Evolutionary conservation across 352 stramenopile genomes (phyloP).

Genomic region (Globisporangium polare): DNA sequence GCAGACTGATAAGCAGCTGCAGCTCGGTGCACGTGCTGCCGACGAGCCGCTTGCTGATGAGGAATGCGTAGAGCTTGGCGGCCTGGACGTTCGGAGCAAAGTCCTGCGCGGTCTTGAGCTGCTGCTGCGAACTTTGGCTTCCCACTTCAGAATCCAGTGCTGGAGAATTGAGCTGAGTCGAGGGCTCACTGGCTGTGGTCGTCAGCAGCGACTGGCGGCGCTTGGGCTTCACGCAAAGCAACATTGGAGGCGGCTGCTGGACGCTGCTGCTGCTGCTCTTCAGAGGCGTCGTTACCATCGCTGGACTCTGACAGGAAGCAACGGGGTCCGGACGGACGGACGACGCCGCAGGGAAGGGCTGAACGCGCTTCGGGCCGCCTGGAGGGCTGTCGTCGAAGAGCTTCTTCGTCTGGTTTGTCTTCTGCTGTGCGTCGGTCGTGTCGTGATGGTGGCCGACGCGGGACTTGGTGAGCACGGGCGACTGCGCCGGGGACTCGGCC

Average conservation of each 20-base stretch:
- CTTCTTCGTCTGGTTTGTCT: background rate
- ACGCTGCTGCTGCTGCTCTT: constrained; percentile 1
- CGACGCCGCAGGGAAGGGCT: constrained; percentile 1
- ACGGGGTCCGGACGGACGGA: background rate
- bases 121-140: background rate
- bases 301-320: constrained; percentile 11
- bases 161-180: constrained; percentile 11
- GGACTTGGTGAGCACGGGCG: background rate
- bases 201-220: constrained; percentile 10
- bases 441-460: background rate
- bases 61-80: constrained; percentile 46
- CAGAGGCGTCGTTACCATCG: constrained; percentile 8
- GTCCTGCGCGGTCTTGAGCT: background rate
- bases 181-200: background rate
- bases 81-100: constrained; percentile 33
- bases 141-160: background rate
- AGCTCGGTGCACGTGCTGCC: constrained; percentile 42
- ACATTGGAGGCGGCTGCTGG: constrained; percentile 5
- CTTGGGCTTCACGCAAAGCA: constrained; percentile 16
- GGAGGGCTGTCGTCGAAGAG: constrained; percentile 10
- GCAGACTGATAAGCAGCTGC: constrained; percentile 32
- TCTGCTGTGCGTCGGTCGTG: background rate
- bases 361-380: constrained; percentile 4
- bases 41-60: constrained; percentile 44
- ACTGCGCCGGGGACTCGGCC: background rate